phyloP scores from a whole-genome alignment of 2,329 filamentous ascomycete species.

The Trichocomaceae sp. region DNA sequence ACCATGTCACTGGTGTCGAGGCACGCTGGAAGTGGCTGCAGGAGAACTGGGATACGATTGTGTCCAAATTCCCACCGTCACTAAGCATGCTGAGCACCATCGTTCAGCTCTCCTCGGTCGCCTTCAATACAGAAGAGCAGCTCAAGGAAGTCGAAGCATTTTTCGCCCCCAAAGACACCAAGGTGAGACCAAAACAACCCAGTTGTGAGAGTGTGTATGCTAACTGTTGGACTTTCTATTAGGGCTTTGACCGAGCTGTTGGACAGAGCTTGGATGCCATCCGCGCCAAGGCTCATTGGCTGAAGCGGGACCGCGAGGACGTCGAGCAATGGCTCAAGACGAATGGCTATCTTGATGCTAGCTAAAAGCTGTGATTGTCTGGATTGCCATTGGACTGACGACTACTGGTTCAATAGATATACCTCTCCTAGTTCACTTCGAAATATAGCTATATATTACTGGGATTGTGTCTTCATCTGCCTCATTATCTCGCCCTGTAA shows the following conservation, averaged over 20 bases:
- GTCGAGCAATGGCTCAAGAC: conserved; percentile 66
- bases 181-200: conserved; percentile 49
- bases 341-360: conserved; percentile 39
- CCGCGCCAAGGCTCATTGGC: conserved; percentile 75
- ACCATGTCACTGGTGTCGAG: conserved; percentile 68
- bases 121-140: conserved; percentile 72
- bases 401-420: too few relatives aligned
- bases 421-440: too few relatives aligned
- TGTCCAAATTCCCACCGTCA: conserved; percentile 75
- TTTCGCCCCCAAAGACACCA: conserved; percentile 75
- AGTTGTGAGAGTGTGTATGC: too few relatives aligned
- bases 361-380: conserved; percentile 13
- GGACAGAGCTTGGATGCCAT: conserved; percentile 86
- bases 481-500: too few relatives aligned
- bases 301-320: conserved; percentile 68
- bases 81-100: conserved; percentile 79
- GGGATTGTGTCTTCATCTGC: too few relatives aligned
- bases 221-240: conserved; percentile 1
- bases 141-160: conserved; percentile 70
- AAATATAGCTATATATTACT: too few relatives aligned
- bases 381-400: background rate
- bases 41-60: conserved; percentile 78
- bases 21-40: conserved; percentile 79
- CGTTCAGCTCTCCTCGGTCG: conserved; percentile 72
- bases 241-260: conserved; percentile 75